Conservation (phyloP, 306 rosid species). For the Heteromeles arbutifolia region DNA sequence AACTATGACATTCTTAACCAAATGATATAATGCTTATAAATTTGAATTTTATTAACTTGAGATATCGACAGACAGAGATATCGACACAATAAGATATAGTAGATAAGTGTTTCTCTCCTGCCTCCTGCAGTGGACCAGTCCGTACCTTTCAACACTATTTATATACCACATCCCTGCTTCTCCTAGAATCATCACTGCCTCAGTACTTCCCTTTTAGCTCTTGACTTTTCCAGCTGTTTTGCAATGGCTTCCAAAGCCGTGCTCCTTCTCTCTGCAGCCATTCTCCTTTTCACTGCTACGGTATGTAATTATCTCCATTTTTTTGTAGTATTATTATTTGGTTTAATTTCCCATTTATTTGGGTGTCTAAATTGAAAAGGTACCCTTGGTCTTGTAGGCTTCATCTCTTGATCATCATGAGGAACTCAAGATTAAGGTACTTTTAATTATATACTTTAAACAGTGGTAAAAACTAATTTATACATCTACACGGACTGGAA, state of each 20-base stretch:
- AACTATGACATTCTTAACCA: no score
- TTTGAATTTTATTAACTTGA: no score
- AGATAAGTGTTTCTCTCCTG: no score
- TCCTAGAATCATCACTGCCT: background rate
- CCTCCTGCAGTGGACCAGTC: background rate
- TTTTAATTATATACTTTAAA: background rate
- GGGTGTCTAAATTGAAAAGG: conserved; percentile 11
- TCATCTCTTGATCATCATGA: conserved; percentile 24
- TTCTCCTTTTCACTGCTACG: conserved; percentile 34
- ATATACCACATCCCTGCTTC: conserved; percentile 17
- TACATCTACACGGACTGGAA: no score
- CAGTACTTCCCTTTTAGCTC: background rate
- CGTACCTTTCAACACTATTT: conserved; percentile 22
- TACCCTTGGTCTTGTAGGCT: conserved; percentile 20
- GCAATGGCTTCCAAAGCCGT: conserved; percentile 41
- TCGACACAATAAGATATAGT: no score
- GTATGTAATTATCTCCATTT: conserved; percentile 7
- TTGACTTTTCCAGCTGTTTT: background rate
- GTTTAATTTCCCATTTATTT: background rate
- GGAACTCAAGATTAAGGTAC: conserved; percentile 33
- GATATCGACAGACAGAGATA: no score
- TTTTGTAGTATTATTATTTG: background rate
- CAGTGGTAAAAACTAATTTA: background rate
- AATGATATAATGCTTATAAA: no score
- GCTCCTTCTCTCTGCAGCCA: conserved; percentile 31